phyloP scores from a whole-genome alignment of 129 eudicot species.

The Smallanthus sonchifolius region DNA sequence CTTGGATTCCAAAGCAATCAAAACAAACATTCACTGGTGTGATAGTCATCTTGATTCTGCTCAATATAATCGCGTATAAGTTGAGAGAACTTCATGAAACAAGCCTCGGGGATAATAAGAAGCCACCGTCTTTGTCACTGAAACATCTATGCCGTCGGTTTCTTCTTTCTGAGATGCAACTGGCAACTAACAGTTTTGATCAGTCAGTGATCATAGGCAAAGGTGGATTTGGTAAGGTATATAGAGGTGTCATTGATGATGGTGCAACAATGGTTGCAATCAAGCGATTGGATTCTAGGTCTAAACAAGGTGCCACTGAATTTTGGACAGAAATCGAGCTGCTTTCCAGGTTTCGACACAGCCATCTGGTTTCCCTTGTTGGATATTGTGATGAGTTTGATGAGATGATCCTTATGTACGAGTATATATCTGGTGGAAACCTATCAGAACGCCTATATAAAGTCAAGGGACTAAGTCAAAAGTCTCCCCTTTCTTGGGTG shows the following conservation, averaged over 20 bases:
- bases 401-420: constrained; percentile 41
- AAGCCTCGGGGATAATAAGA: not conserved
- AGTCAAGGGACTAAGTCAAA: not conserved
- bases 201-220: constrained; percentile 24
- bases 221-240: constrained; percentile 35
- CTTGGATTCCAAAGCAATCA: constrained; percentile 4
- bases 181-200: constrained; percentile 27
- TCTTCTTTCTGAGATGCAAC: constrained; percentile 18
- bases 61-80: constrained; percentile 35
- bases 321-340: constrained; percentile 35
- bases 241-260: constrained; percentile 23
- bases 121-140: not conserved
- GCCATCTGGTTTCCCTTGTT: constrained; percentile 32
- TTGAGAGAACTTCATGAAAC: constrained; percentile 25
- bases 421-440: constrained; percentile 34
- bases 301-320: constrained; percentile 36
- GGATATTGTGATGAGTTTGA: constrained; percentile 40
- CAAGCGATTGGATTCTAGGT: constrained; percentile 25
- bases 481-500: constrained; percentile 29
- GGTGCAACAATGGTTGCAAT: constrained; percentile 23
- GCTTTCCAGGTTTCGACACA: constrained; percentile 38
- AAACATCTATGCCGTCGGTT: constrained; percentile 24
- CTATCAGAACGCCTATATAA: constrained; percentile 32
- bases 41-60: constrained; percentile 19
- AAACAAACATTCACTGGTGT: constrained; percentile 12